Evolutionary conservation across 129 eudicot genomes (phyloP), one percentile per base, ranked within the genome.

Genomic region (Deinandra increscens): DNA sequence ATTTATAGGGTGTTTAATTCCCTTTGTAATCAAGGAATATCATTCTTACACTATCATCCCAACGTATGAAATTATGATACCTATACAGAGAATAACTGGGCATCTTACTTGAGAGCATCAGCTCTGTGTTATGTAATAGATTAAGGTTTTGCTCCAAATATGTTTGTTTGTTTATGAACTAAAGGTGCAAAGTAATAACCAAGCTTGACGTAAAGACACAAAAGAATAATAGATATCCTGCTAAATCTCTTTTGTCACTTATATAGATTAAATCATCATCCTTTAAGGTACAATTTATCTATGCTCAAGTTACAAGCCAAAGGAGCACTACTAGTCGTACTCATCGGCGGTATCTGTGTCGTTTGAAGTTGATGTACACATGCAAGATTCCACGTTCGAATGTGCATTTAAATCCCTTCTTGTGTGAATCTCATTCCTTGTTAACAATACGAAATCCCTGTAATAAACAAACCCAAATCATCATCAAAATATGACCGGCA

Each of bases 371-470:
- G 84, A 92, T 84, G 49, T 92, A 92, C 2, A 93, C 91, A 46
- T 93, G 98, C 73, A 93, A 76, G 18, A 93, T 93, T 13, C 98
- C 98, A 23, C 97, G 82, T 39, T 93, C 98, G 50, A 93, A 93
- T 0, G 97, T 93, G 82, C 97, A 89, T 63, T 93, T 93, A 66
- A 86, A 89, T 41, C 98, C 98, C 65, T 93, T 93, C 76, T 93
- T 86, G 78, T 89, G 98, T 4, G 97, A 93, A 55, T 93, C 97
- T 97, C 98, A 93, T 68, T 93, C 98, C 71, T 89, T 89, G 73
- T 93, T 93, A 6, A 93, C 98, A 13, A 93, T 93, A 26, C 88
- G 81, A 77, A 93, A 93, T 0, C 97, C 98, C 87, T 83, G 74
- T 64, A 38, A 66, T 3, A 70, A 43, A 54, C 9, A 14, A 13